Evolutionary conservation across 768 basidiomycete genomes (phyloP).

Genomic region (Mycena leptocephala): DNA sequence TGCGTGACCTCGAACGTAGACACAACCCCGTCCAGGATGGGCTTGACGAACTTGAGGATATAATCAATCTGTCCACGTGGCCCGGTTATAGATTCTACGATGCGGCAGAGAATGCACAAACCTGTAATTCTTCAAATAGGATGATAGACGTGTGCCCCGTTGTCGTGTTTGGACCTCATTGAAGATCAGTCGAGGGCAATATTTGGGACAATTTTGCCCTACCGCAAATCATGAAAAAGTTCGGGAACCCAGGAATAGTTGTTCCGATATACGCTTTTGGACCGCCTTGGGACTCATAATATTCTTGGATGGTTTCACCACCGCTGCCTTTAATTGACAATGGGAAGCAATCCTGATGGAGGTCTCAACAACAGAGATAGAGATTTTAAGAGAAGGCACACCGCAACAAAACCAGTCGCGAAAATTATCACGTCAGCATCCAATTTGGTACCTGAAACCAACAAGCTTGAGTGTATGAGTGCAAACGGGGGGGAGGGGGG

Average conservation of each 20-base stretch:
- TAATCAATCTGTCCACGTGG: background rate
- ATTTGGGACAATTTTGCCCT: constrained; percentile 10
- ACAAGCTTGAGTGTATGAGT: no score
- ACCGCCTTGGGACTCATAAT: constrained; percentile 57
- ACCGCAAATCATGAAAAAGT: constrained; percentile 61
- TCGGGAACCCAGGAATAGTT: constrained; percentile 63
- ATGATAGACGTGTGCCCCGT: constrained; percentile 36
- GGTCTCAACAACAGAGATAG: background rate
- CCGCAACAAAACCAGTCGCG: constrained; percentile 55
- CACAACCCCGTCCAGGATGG: background rate
- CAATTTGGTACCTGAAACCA: no score
- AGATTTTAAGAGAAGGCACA: constrained; percentile 20
- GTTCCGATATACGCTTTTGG: constrained; percentile 64
- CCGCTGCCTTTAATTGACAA: constrained; percentile 48
- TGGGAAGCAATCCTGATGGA: constrained; percentile 52
- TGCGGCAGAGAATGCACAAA: constrained; percentile 42
- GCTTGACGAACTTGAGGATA: background rate
- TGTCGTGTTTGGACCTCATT: constrained; percentile 55
- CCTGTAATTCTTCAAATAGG: constrained; percentile 48
- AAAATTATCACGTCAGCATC: constrained; percentile 56
- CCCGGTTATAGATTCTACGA: no score
- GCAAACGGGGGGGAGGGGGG: constrained; percentile 30
- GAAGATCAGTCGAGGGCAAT: no score
- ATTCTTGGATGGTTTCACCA: constrained; percentile 55
- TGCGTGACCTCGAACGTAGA: background rate